Evolutionary conservation across 306 rosid species (phyloP).

Genomic region (Trichosanthes truncata): DNA sequence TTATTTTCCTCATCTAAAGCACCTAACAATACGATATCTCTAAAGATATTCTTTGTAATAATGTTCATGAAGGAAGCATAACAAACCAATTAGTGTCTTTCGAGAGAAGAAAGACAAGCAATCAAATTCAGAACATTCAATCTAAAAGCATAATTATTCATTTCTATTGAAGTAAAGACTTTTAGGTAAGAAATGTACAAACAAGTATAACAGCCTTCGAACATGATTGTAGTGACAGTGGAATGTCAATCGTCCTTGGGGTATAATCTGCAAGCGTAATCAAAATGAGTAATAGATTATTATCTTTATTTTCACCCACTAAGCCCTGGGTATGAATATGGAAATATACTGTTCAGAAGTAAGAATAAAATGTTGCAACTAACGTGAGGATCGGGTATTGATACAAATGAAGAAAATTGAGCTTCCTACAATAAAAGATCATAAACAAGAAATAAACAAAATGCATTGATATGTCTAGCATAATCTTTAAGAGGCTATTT

Average conservation of each 20-base stretch:
- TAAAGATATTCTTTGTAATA: background rate
- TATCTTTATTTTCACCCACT: background rate
- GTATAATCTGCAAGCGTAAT: conserved; percentile 46
- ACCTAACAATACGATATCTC: background rate
- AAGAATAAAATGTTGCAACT: background rate
- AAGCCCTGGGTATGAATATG: background rate
- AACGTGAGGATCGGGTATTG: background rate
- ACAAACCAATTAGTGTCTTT: background rate
- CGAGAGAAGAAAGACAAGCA: background rate
- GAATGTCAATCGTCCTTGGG: conserved; percentile 41
- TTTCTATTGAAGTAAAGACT: conserved; percentile 2
- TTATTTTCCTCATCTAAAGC: background rate
- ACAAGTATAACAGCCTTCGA: conserved; percentile 85
- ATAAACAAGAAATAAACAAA: background rate
- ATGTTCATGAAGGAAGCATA: background rate
- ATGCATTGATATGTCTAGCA: background rate
- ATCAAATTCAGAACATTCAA: background rate
- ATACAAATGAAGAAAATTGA: background rate
- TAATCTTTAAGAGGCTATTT: too few species aligned
- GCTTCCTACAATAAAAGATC: background rate
- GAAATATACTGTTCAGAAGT: background rate
- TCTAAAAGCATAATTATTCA: background rate
- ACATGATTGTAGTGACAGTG: conserved; percentile 35
- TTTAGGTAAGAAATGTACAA: conserved; percentile 82
- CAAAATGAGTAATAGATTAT: conserved; percentile 6